phyloP scores from a whole-genome alignment of 2,329 filamentous ascomycete genomes.

The Fusarium mangiferae region DNA sequence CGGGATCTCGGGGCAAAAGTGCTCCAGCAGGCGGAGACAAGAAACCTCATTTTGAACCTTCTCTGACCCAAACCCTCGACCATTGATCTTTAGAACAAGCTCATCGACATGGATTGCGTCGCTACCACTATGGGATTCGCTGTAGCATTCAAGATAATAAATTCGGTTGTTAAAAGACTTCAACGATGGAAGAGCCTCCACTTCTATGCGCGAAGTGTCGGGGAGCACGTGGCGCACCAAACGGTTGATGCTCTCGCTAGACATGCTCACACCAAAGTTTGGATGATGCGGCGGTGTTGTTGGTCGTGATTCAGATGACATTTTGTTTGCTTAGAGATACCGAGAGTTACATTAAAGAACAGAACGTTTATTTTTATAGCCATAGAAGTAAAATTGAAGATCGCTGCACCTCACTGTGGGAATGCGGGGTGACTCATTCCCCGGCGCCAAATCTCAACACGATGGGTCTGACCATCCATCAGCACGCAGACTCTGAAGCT shows the following conservation, averaged over 20 bases:
- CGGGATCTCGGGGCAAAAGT: neutral
- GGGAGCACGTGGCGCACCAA: neutral
- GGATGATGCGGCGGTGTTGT: neutral
- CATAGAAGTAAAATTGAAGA: neutral
- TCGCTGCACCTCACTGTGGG: rapidly evolving
- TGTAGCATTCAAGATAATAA: neutral
- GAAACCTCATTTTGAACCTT: slow-evolving; percentile 18
- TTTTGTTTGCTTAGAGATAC: rapidly evolving
- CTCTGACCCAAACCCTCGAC: neutral
- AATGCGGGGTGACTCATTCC: neutral
- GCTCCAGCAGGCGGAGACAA: neutral
- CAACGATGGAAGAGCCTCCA: neutral
- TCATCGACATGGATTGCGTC: rapidly evolving
- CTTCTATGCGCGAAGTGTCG: rapidly evolving
- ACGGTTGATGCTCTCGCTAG: neutral
- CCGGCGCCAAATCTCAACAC: neutral
- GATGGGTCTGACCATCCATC: no score
- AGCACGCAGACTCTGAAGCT: no score
- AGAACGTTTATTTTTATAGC: rapidly evolving
- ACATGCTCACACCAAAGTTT: neutral
- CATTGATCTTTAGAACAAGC: slow-evolving; percentile 17
- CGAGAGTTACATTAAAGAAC: rapidly evolving
- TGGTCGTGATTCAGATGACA: neutral
- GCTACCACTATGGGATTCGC: rapidly evolving
- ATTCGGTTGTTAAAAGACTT: slow-evolving; percentile 19